A percentile compares a stretch with the other conserved stretches of the same genome.
phyloP scores from a whole-genome alignment of 768 basidiomycete genomes.

The Pleurotus cornucopiae region DNA sequence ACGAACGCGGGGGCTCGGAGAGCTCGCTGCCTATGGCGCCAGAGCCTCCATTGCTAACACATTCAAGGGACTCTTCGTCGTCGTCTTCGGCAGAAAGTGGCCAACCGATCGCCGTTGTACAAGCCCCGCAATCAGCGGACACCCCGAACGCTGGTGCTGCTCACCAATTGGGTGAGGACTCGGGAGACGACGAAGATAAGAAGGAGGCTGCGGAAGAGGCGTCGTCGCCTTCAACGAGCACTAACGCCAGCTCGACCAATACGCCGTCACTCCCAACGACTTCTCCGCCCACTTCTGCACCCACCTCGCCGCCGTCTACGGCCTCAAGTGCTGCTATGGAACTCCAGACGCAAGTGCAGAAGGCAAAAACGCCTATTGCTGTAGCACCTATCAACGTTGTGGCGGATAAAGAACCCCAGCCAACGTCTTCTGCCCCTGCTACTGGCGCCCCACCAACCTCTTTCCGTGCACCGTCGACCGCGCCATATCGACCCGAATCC shows the following conservation, averaged over 20 bases:
- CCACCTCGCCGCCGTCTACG: background rate
- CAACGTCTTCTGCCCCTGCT: background rate
- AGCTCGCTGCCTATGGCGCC: background rate
- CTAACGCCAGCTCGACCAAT: background rate
- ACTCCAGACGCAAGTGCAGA: background rate
- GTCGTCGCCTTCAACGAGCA: background rate
- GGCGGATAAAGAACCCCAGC: background rate
- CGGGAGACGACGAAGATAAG: too few relatives aligned
- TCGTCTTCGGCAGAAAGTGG: too few relatives aligned
- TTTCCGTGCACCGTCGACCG: background rate
- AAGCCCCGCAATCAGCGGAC: background rate
- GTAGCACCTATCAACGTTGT: background rate
- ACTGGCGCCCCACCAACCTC: constrained; percentile 5
- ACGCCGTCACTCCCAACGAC: background rate
- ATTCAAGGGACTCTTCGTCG: background rate
- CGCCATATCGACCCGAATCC: constrained; percentile 6
- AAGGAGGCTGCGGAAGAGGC: background rate
- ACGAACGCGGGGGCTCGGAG: background rate
- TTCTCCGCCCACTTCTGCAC: constrained; percentile 1
- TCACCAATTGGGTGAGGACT: too few relatives aligned
- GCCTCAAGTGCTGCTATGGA: background rate
- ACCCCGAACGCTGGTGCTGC: background rate
- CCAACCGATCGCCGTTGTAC: background rate
- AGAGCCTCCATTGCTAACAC: background rate
- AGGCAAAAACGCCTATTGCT: background rate